Evolutionary conservation across 2,329 filamentous ascomycete genomes (phyloP).

Genomic region (Sarocladium brachiariae): DNA sequence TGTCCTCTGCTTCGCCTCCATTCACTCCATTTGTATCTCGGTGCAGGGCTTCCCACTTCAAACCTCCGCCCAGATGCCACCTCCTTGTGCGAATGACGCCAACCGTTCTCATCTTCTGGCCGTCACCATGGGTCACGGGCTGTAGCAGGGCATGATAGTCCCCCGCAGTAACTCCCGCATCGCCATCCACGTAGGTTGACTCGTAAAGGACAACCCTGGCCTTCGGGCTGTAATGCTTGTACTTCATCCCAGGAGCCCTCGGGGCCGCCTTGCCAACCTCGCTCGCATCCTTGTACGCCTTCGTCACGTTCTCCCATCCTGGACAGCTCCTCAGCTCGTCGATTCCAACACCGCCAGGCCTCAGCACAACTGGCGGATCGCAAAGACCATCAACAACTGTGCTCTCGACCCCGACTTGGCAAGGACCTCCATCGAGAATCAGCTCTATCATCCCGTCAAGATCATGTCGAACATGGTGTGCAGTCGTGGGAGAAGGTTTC

Average conservation of each 20-base stretch:
- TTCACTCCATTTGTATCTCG: constrained; percentile 20
- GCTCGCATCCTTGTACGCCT: constrained; percentile 72
- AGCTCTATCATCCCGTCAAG: constrained; percentile 73
- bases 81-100: constrained; percentile 50
- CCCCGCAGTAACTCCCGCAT: constrained; percentile 27
- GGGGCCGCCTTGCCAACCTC: constrained; percentile 61
- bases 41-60: constrained; percentile 20
- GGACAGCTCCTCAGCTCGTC: constrained; percentile 66
- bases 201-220: constrained; percentile 83
- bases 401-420: constrained; percentile 86
- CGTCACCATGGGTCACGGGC: constrained; percentile 9
- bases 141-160: constrained; percentile 23
- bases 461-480: constrained; percentile 83
- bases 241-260: constrained; percentile 95
- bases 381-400: constrained; percentile 92
- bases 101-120: constrained; percentile 25
- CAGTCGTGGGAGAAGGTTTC: constrained; percentile 83
- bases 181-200: constrained; percentile 30
- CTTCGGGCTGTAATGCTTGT: constrained; percentile 92
- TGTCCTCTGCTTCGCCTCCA: constrained; percentile 19
- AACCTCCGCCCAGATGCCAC: constrained; percentile 40
- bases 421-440: constrained; percentile 83
- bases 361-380: constrained; percentile 69
- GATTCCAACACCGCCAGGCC: constrained; percentile 81
- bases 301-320: constrained; percentile 74